Base-by-base conservation (phyloP, 768 basidiomycete genomes). In the Lactarius akahatsu region DNA sequence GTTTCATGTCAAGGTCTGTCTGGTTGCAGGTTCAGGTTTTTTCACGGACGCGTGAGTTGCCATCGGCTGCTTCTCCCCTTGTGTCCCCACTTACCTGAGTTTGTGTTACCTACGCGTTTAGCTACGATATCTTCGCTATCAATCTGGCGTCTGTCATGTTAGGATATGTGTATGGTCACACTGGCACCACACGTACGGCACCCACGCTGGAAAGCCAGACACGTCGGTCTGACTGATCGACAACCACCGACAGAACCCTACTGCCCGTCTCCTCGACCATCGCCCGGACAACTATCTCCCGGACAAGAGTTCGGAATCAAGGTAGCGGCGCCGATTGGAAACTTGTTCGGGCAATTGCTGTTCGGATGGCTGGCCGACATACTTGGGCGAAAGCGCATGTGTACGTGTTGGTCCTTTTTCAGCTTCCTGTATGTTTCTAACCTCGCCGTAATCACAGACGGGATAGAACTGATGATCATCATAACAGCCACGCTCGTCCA, bases 91-190 rank as follows among this genome's bases (percentile, higher is more conserved):
- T 34, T 9, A 34, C 9, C 34, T 8, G 34, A 1, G 34, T 34
- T 10, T 34, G 34, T 34, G 7, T 34, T 10, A 34, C 34, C 34
- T 13, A 8, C 34, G 26, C 20, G n/a, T 30, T 11, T 62, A 85
- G 85, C 62, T 92, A 92, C 73, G 92, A 94, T 69, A 88, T 96
- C 61, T 97, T 95, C 72, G 90, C 92, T 6, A 96, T 96, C 78
- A 92, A 88, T 75, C 88, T 95, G 43, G 92, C 86, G 0, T 85
- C 90, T 0, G 80, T 81, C 0, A 94, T 96, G 91, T 77, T 96
- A 61, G 91, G 89, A 32, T 90, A 88, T 72, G 87, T 94, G 63
- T 95, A 95, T 61, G 85, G 86, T 45, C 63, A 74, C 32, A 73
- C 4, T 9, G 32, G 8, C 32, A 10, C 62, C 30, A n/a, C 20